Base-by-base conservation (phyloP, 2,329 filamentous ascomycete genomes). In the Colletotrichum australisinense region DNA sequence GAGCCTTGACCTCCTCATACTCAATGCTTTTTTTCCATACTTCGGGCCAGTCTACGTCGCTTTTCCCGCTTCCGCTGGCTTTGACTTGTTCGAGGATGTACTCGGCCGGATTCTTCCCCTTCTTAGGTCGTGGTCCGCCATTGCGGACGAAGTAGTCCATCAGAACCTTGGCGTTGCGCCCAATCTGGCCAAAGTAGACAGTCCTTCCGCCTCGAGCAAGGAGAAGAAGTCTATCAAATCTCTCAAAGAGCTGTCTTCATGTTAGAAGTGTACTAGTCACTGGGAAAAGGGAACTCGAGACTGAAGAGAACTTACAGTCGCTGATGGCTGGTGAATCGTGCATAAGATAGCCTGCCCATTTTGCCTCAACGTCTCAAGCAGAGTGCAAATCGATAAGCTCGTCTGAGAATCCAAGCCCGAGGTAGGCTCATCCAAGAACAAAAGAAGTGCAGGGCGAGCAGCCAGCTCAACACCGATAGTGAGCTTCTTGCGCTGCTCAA, bases 391-490 rank as follows among this genome's bases (percentile, higher is more conserved):
- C 60, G 92, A 91, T 90, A 92, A 94, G 0, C 92, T 92, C 1
- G 93, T 94, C 79, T 94, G 92, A 76, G 88, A 91, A 80, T 95
- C 93, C 16, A 95, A 86, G 79, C 93, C 93, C 11, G 92, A 94
- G 3, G 93, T 95, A 2, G 93, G 93, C 78, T 95, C 93, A 77
- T 95, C 93, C 26, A 95, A 85, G 84, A 95, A 95, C 14, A 95
- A 87, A 60, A 95, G 87, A 3, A 95, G 84, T 46, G 92, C 88
- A 1, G 93, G 93, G 78, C 93, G 93, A 1, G 93, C 93, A n/a
- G 92, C 93, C 5, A 95, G 84, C 79, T 95, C 93, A 3, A 95
- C 93, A 78, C 92, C 93, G 72, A 95, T 95, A 0, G 93, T 95
- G 16, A 95, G 85, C 75, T 92, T 89, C 63, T 86, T 86, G 3